Conservation (phyloP, 306 rosid species). For the Urtica urens region DNA sequence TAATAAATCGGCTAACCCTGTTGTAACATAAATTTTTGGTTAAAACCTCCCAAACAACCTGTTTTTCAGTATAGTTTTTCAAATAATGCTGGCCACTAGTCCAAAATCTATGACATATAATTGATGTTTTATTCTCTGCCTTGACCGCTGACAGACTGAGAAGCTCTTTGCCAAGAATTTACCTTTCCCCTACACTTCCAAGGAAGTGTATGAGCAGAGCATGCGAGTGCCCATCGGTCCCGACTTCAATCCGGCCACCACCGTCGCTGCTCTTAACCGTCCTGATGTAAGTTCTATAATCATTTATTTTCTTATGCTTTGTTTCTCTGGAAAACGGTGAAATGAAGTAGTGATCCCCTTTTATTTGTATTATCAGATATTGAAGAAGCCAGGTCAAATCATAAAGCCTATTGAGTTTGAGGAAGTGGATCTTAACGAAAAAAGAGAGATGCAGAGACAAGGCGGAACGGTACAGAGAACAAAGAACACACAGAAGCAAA, state of each 20-base stretch:
- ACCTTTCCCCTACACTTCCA: constrained; percentile 75
- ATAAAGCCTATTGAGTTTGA: constrained; percentile 58
- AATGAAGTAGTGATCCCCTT: not conserved
- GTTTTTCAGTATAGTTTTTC: no score
- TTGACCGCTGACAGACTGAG: constrained; percentile 55
- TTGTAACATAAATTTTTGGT: no score
- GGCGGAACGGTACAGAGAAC: constrained; percentile 34
- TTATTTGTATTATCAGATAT: constrained; percentile 33
- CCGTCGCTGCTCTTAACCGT: constrained; percentile 58
- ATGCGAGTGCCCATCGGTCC: constrained; percentile 88
- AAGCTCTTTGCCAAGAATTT: constrained; percentile 59
- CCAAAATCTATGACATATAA: no score
- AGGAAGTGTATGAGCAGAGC: constrained; percentile 69
- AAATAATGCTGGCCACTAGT: no score
- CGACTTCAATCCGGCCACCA: constrained; percentile 76
- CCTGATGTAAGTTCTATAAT: constrained; percentile 60
- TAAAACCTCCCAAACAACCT: no score
- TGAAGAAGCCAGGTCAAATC: constrained; percentile 69
- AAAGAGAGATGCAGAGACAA: constrained; percentile 21
- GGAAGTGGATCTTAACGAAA: constrained; percentile 62
- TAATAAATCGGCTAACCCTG: no score
- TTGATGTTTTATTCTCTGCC: no score
- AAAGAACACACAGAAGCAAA: constrained; percentile 24
- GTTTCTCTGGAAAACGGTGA: constrained; percentile 6
- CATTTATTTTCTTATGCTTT: constrained; percentile 4